A percentile compares a stretch with the other conserved stretches of the same genome.
Conservation (phyloP, 208 protist species). For the Leishmania major region DNA sequence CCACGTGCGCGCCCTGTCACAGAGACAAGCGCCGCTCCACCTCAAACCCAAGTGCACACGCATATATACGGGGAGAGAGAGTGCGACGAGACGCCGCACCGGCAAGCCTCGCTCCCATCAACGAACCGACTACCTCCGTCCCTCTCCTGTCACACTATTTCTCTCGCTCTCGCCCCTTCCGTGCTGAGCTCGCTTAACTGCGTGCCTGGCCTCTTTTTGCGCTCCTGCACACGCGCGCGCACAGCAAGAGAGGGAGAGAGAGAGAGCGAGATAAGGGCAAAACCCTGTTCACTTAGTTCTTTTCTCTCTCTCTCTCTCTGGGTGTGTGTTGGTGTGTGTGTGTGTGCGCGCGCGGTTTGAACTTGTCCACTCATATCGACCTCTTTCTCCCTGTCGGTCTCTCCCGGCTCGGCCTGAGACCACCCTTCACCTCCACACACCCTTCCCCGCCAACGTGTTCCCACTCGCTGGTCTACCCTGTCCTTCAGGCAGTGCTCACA, state of each 20-base stretch:
- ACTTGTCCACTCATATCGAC: not conserved
- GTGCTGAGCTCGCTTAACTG: not conserved
- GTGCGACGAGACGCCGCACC: too few relatives aligned
- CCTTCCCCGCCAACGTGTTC: too few relatives aligned
- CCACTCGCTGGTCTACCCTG: not conserved
- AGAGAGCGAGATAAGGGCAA: not conserved
- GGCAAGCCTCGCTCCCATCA: not conserved
- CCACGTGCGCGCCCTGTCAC: too few relatives aligned
- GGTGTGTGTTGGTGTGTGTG: too few relatives aligned
- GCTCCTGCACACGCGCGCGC: not conserved
- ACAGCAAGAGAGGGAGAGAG: not conserved
- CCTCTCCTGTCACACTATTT: not conserved
- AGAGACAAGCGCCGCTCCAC: too few relatives aligned
- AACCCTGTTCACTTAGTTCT: not conserved
- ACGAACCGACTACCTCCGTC: not conserved
- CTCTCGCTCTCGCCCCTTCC: not conserved
- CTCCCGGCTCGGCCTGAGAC: not conserved
- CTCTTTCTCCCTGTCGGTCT: not conserved
- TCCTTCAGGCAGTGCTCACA: not conserved
- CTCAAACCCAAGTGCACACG: too few relatives aligned
- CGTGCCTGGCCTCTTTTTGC: not conserved
- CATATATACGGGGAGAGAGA: too few relatives aligned
- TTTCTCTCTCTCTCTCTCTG: too few relatives aligned
- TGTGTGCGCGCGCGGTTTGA: too few relatives aligned
- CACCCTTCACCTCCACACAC: not conserved